A percentile compares a stretch with the other conserved stretches of the same genome.
Conservation (phyloP, 805 yeast species). For the Saturnispora kantuleensis region DNA sequence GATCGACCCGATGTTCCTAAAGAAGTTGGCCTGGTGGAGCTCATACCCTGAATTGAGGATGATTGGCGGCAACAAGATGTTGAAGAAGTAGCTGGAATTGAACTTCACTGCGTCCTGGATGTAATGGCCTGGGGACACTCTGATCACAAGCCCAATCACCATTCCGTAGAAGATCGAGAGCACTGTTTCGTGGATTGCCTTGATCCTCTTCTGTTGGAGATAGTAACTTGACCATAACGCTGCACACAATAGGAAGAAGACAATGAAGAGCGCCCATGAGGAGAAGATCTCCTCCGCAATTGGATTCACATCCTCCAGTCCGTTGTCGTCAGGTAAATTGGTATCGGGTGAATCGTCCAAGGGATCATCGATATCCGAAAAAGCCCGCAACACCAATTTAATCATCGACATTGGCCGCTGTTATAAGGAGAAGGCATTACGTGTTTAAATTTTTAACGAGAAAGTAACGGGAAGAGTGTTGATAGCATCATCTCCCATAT, state of each 20-base stretch:
- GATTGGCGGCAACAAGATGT: slow-evolving; percentile 89
- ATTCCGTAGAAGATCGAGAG: slow-evolving; percentile 92
- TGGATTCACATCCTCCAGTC: slow-evolving; percentile 60
- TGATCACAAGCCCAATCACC: slow-evolving; percentile 85
- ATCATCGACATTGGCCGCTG: slow-evolving; percentile 1
- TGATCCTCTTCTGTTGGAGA: slow-evolving; percentile 81
- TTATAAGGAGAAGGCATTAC: background rate
- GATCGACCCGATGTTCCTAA: slow-evolving; percentile 83
- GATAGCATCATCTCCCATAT: too few relatives aligned
- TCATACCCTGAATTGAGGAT: slow-evolving; percentile 95
- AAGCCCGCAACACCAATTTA: slow-evolving; percentile 3
- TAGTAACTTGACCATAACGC: slow-evolving; percentile 95
- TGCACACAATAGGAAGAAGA: slow-evolving; percentile 66
- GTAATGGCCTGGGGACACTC: slow-evolving; percentile 91
- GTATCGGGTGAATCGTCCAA: slow-evolving; percentile 29
- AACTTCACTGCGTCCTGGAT: slow-evolving; percentile 96
- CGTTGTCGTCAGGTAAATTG: slow-evolving; percentile 42
- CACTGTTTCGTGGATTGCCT: slow-evolving; percentile 96
- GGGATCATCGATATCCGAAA: slow-evolving; percentile 20
- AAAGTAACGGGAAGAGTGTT: too few relatives aligned
- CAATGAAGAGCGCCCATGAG: slow-evolving; percentile 93
- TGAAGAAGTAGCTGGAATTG: slow-evolving; percentile 89
- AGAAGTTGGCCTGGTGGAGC: slow-evolving; percentile 90
- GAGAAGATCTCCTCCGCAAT: slow-evolving; percentile 91
- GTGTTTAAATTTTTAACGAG: background rate